phyloP scores from a whole-genome alignment of 345 rosid species.

The Alliaria petiolata region DNA sequence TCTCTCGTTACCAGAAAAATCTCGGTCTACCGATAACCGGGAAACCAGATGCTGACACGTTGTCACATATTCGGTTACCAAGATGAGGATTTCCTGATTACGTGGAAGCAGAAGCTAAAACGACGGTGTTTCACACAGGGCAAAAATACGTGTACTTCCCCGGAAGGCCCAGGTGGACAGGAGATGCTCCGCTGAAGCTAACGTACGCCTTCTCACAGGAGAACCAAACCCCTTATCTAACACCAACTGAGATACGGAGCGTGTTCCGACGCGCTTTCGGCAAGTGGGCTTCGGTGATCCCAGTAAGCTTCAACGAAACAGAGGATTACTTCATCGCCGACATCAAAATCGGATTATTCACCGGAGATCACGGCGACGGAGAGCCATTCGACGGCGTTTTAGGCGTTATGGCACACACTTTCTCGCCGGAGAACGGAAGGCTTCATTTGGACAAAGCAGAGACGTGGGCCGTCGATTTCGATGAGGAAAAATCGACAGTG shows the following conservation, averaged over 20 bases:
- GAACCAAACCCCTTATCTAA: constrained; percentile 42
- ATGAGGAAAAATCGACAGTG: constrained; percentile 45
- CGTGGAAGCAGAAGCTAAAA: constrained; percentile 4
- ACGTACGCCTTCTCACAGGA: constrained; percentile 67
- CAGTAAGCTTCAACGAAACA: constrained; percentile 53
- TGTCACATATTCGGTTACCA: constrained; percentile 42
- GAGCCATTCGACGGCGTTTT: constrained; percentile 83
- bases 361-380: constrained; percentile 88
- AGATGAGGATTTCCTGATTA: constrained; percentile 59
- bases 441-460: constrained; percentile 76
- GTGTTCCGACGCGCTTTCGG: constrained; percentile 57
- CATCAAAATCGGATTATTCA: constrained; percentile 70
- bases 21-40: constrained; percentile 54
- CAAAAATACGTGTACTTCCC: constrained; percentile 50
- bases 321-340: constrained; percentile 60
- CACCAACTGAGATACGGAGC: constrained; percentile 28
- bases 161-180: constrained; percentile 67
- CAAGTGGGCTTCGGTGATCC: constrained; percentile 72
- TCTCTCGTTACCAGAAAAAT: constrained; percentile 42
- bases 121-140: constrained; percentile 17
- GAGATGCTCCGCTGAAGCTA: constrained; percentile 46
- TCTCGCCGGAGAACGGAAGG: constrained; percentile 78
- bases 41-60: constrained; percentile 46
- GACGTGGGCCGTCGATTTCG: constrained; percentile 80
- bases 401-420: constrained; percentile 75